Evolutionary conservation across 2,329 filamentous ascomycete genomes (phyloP).

Genomic region (Fusarium sublunatum): DNA sequence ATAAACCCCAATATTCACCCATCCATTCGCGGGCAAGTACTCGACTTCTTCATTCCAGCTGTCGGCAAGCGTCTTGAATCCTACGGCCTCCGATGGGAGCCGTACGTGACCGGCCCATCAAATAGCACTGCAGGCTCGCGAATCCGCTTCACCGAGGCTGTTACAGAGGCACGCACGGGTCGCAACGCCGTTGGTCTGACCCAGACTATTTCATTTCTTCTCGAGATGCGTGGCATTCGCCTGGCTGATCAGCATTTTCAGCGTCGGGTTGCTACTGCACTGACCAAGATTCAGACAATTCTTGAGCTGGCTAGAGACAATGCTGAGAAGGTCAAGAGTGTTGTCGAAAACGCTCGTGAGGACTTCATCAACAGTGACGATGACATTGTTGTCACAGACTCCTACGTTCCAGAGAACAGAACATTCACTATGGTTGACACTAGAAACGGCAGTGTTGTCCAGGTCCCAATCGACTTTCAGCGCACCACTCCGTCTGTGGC

Average conservation of each 20-base stretch:
- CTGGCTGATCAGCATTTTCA: slow-evolving; percentile 21
- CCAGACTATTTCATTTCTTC: slow-evolving; percentile 7
- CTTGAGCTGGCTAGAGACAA: slow-evolving; percentile 16
- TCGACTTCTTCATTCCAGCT: slow-evolving; percentile 16
- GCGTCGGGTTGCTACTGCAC: slow-evolving; percentile 11
- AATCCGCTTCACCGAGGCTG: not conserved
- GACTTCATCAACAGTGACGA: slow-evolving; percentile 20
- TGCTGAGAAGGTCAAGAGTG: not conserved
- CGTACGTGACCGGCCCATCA: slow-evolving; percentile 10
- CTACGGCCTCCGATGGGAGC: slow-evolving; percentile 4
- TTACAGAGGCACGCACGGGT: not conserved
- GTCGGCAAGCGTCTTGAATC: not conserved
- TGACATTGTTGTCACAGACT: slow-evolving; percentile 12
- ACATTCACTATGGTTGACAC: slow-evolving; percentile 18
- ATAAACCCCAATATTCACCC: slow-evolving; percentile 23
- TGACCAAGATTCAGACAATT: slow-evolving; percentile 16
- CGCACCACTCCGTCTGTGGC: slow-evolving; percentile 12
- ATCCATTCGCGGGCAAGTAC: slow-evolving; percentile 10
- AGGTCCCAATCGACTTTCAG: slow-evolving; percentile 15
- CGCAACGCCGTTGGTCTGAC: slow-evolving; percentile 5
- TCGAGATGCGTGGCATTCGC: slow-evolving; percentile 21
- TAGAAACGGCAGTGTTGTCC: slow-evolving; percentile 3
- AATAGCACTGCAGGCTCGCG: not conserved
- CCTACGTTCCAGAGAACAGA: not conserved
- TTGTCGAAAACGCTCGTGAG: slow-evolving; percentile 7